These are phyloP conservation scores for Solanum rostratum DNA, from an alignment of 257 asterid species.

Conservation along the genomic window DNA sequence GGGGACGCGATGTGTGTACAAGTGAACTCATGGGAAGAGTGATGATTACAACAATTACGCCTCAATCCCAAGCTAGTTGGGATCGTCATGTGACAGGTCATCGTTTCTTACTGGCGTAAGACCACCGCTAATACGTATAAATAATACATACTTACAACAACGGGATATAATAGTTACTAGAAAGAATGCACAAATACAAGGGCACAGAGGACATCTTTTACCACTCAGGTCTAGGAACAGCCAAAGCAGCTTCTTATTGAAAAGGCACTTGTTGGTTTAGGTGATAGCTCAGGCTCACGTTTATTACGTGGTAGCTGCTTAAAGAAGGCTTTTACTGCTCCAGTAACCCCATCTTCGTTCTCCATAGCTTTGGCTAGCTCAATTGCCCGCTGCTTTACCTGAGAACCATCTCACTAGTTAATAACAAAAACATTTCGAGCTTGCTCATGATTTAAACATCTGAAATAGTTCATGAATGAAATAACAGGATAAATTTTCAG, in stretches of 20 bases:
- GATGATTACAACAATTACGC: not conserved
- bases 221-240: conserved; percentile 38
- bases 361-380: conserved; percentile 81
- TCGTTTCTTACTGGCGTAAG: not conserved
- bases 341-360: conserved; percentile 71
- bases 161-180: not conserved
- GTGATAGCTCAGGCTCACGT: conserved; percentile 4
- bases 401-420: not conserved
- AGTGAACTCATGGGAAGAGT: not conserved
- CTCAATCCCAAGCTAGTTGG: not conserved
- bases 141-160: not conserved
- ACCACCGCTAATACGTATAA: not conserved
- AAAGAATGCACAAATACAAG: not conserved
- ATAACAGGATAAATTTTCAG: not conserved
- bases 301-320: conserved; percentile 38
- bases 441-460: not conserved
- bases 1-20: not conserved
- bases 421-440: not conserved
- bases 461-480: not conserved
- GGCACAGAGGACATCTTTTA: not conserved
- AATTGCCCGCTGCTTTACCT: conserved; percentile 66
- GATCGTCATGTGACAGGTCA: not conserved
- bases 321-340: conserved; percentile 72
- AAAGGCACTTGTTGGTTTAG: conserved; percentile 3
- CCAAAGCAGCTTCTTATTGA: conserved; percentile 48